A percentile compares a stretch with the other conserved stretches of the same genome.
Conservation (phyloP, 2,329 filamentous ascomycete genomes). For the Capronia epimyces region DNA sequence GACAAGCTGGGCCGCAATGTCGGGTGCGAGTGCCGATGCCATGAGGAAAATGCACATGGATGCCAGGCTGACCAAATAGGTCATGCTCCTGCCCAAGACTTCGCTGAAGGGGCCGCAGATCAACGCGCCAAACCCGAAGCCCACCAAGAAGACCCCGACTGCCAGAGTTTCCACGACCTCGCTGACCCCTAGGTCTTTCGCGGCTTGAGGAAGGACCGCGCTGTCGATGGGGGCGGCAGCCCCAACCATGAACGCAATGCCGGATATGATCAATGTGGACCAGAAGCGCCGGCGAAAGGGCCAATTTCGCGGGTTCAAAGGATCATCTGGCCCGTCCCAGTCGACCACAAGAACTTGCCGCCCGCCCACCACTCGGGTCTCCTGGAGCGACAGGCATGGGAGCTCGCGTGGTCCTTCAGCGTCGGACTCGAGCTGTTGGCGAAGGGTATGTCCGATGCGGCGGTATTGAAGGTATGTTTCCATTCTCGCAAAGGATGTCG, state of each 20-base stretch:
- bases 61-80: conserved; percentile 46
- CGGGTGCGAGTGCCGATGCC: conserved; percentile 45
- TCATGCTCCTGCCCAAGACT: conserved; percentile 45
- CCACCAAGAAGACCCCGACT: conserved; percentile 40
- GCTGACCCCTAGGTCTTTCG: conserved; percentile 40
- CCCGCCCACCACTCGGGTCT: conserved; percentile 17
- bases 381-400: conserved; percentile 13
- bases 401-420: conserved; percentile 6
- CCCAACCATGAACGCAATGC: conserved; percentile 49
- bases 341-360: conserved; percentile 37
- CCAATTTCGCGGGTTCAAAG: conserved; percentile 40
- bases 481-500: conserved; percentile 1
- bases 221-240: conserved; percentile 47
- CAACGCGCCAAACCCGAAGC: conserved; percentile 48
- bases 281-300: conserved; percentile 33
- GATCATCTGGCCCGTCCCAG: conserved; percentile 38
- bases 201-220: conserved; percentile 41
- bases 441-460: conserved; percentile 11
- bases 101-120: conserved; percentile 49
- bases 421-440: conserved; percentile 14
- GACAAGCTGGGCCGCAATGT: conserved; percentile 43
- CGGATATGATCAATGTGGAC: conserved; percentile 41
- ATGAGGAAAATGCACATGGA: conserved; percentile 49
- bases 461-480: conserved; percentile 21
- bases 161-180: conserved; percentile 43